These are phyloP conservation scores for Herpetomonas samuelpessoai DNA, from an alignment of 208 protist species.

Conservation along the genomic window DNA sequence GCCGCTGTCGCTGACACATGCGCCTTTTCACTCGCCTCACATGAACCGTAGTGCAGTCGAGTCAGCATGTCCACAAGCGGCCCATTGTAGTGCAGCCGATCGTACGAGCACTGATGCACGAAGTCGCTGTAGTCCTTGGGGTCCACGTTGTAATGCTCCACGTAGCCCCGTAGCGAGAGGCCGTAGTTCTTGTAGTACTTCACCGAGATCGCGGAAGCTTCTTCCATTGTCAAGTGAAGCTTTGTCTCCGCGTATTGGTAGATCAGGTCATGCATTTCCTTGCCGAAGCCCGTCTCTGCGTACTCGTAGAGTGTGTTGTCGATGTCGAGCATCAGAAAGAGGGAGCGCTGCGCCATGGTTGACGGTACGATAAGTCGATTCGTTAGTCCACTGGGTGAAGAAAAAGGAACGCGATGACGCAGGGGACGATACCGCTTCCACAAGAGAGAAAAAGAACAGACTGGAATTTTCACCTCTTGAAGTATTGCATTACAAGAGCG, in stretches of 20 bases:
- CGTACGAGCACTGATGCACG: conserved; percentile 68
- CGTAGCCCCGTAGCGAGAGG: conserved; percentile 52
- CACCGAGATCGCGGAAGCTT: conserved; percentile 27
- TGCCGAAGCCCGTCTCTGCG: conserved; percentile 37
- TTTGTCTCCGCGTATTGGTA: conserved; percentile 32
- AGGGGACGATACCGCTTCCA: too few species aligned
- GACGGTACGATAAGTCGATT: background rate
- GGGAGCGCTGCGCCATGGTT: conserved; percentile 7
- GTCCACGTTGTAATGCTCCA: conserved; percentile 53
- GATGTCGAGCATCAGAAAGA: conserved; percentile 74
- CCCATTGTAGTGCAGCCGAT: conserved; percentile 33
- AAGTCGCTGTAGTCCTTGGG: conserved; percentile 59
- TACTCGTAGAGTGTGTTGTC: conserved; percentile 79
- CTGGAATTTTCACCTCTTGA: conserved; percentile 2
- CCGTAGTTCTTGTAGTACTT: conserved; percentile 57
- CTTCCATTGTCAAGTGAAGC: conserved; percentile 26
- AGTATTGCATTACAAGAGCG: background rate
- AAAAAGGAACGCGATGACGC: too few species aligned
- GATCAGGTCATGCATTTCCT: conserved; percentile 56
- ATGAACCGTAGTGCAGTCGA: conserved; percentile 28
- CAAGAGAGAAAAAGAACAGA: too few species aligned
- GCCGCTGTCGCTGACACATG: background rate
- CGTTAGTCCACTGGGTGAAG: conserved; percentile 5
- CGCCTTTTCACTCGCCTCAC: background rate
- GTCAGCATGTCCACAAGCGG: conserved; percentile 46